phyloP scores from a whole-genome alignment of 2,329 filamentous ascomycete genomes.

The Phoma sp. region DNA sequence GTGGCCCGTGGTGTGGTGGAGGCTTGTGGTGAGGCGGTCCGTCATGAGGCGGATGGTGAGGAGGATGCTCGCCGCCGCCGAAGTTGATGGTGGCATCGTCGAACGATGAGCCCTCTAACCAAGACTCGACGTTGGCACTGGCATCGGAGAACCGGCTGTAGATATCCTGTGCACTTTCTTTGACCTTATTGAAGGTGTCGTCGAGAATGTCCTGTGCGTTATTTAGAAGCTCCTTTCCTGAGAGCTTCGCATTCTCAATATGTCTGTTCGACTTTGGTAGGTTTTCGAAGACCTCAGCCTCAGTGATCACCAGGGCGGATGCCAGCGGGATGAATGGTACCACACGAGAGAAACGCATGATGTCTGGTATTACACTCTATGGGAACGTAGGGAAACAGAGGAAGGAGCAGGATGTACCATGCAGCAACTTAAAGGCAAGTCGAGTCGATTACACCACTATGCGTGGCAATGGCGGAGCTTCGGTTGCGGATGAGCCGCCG shows the following conservation, averaged over 20 bases:
- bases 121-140: constrained; percentile 55
- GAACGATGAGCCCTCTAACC: constrained; percentile 50
- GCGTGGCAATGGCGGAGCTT: constrained; percentile 23
- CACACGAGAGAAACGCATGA: constrained; percentile 57
- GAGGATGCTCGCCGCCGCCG: constrained; percentile 44
- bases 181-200: constrained; percentile 49
- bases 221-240: constrained; percentile 24
- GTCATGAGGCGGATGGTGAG: constrained; percentile 26
- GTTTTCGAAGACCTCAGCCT: constrained; percentile 54
- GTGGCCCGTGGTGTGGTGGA: constrained; percentile 28
- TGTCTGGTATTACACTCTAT: constrained; percentile 22
- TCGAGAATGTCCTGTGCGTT: constrained; percentile 50
- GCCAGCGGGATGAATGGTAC: constrained; percentile 58
- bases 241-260: constrained; percentile 15
- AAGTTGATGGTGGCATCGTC: constrained; percentile 44
- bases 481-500: constrained; percentile 9
- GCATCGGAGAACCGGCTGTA: constrained; percentile 52
- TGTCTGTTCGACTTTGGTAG: constrained; percentile 36
- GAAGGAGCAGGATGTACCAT: constrained; percentile 15
- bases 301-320: constrained; percentile 61
- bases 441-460: constrained; percentile 43
- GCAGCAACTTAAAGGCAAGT: constrained; percentile 21
- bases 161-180: constrained; percentile 46
- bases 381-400: constrained; percentile 11
- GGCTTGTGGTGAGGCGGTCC: constrained; percentile 21